Conservation (phyloP, 768 basidiomycete species). For the Suillus placidus region DNA sequence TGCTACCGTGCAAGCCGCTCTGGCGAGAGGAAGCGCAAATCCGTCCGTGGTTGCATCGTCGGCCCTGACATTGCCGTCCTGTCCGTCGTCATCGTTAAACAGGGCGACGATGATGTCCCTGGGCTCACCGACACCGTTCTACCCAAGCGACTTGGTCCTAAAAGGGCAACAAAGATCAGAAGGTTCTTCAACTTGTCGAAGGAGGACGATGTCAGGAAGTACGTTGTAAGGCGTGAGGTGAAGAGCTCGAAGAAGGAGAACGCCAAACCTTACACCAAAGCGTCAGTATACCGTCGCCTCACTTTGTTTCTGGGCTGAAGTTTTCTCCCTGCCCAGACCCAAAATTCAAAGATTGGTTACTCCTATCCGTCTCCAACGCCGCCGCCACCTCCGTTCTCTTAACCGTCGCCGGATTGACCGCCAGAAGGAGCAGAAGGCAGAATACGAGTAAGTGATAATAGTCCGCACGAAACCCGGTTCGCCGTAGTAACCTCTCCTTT, state of each 20-base stretch:
- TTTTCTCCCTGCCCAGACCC: conserved; percentile 52
- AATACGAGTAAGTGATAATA: conserved; percentile 73
- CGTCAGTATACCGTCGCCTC: conserved; percentile 54
- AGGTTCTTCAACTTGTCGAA: conserved; percentile 97
- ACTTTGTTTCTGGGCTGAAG: conserved; percentile 9
- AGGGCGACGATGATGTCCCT: conserved; percentile 88
- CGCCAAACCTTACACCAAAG: conserved; percentile 96
- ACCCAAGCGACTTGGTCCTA: conserved; percentile 95
- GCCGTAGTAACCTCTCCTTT: conserved; percentile 1
- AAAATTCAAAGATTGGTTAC: conserved; percentile 98
- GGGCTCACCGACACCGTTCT: conserved; percentile 91
- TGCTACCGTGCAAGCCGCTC: conserved; percentile 92
- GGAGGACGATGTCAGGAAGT: conserved; percentile 98
- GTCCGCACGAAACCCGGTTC: not conserved
- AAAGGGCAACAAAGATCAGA: conserved; percentile 97
- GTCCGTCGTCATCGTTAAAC: conserved; percentile 92
- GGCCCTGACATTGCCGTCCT: conserved; percentile 96
- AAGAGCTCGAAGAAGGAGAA: conserved; percentile 83
- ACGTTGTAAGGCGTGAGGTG: conserved; percentile 93
- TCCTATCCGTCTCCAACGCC: conserved; percentile 92
- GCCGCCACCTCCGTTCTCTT: conserved; percentile 88
- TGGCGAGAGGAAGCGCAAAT: conserved; percentile 99
- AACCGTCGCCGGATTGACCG: conserved; percentile 84
- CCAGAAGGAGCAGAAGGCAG: conserved; percentile 94
- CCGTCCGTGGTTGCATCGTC: conserved; percentile 97